Evolutionary conservation across 1,284 basidiomycete species (phyloP).

Genomic region (Pseudomicrostroma phylloplanum): DNA sequence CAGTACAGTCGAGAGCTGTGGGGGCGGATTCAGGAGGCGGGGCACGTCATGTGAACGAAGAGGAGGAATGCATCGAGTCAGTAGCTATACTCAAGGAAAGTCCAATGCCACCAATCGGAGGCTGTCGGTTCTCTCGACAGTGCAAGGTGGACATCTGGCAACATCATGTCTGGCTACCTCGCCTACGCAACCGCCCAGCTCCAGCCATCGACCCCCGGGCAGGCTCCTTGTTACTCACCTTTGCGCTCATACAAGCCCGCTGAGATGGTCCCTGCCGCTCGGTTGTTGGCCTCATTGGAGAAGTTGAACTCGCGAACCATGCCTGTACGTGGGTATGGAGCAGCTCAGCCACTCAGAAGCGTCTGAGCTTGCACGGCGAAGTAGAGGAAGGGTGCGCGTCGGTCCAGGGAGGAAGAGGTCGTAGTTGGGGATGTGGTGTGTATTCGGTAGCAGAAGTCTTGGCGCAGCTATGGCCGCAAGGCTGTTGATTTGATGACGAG

Average conservation of each 20-base stretch:
- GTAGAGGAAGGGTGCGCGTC: no score
- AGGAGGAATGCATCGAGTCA: not conserved
- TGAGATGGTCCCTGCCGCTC: slow-evolving; percentile 89
- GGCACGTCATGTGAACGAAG: slow-evolving; percentile 8
- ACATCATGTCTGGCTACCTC: not conserved
- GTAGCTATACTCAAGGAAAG: not conserved
- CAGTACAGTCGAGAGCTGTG: slow-evolving; percentile 84
- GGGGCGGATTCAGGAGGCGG: slow-evolving; percentile 7
- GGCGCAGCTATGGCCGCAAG: no score
- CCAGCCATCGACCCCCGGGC: no score
- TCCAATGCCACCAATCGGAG: not conserved
- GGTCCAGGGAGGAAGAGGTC: no score
- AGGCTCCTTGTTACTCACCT: slow-evolving; percentile 60
- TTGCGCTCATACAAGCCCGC: slow-evolving; percentile 89
- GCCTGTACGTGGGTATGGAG: no score
- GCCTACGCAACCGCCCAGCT: not conserved
- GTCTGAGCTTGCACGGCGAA: no score
- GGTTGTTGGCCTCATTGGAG: slow-evolving; percentile 86
- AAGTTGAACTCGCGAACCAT: slow-evolving; percentile 89
- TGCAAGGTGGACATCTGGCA: no score
- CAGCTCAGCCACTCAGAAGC: no score
- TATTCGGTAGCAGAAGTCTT: no score
- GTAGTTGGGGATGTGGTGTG: no score
- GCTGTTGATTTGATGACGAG: no score
- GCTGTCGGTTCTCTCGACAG: not conserved